These are phyloP conservation scores for Tetracladium setigerum DNA, from an alignment of 495 filamentous ascomycete genomes.

Conservation along the genomic window DNA sequence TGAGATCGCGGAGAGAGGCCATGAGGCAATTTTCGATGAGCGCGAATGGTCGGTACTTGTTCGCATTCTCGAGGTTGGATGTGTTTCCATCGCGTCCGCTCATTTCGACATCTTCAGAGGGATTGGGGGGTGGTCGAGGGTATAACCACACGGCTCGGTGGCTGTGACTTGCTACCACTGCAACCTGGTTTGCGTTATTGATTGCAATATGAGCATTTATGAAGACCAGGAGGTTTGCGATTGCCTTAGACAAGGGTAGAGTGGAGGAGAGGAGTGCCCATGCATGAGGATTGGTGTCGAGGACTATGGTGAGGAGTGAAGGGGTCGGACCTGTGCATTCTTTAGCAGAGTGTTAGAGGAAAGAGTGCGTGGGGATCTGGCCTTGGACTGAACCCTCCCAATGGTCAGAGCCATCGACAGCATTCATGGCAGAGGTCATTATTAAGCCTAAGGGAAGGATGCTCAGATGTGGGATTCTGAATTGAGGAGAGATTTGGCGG, in stretches of 20 bases:
- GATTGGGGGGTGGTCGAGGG: slow-evolving; percentile 37
- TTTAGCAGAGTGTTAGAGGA: slow-evolving; percentile 3
- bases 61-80: slow-evolving; percentile 44
- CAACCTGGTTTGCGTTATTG: slow-evolving; percentile 86
- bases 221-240: slow-evolving; percentile 91
- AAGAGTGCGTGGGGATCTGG: slow-evolving; percentile 10
- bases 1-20: slow-evolving; percentile 57
- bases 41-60: slow-evolving; percentile 91
- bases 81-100: slow-evolving; percentile 21
- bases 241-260: slow-evolving; percentile 75
- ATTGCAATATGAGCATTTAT: slow-evolving; percentile 92
- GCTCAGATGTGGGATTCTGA: slow-evolving; percentile 7
- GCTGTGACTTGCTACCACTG: slow-evolving; percentile 82
- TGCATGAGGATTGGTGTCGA: slow-evolving; percentile 94
- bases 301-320: slow-evolving; percentile 81
- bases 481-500: neutral
- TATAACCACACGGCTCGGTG: slow-evolving; percentile 85
- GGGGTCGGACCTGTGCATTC: slow-evolving; percentile 54
- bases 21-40: slow-evolving; percentile 74
- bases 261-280: slow-evolving; percentile 72
- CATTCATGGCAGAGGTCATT: slow-evolving; percentile 58
- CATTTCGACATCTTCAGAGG: slow-evolving; percentile 37
- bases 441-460: too few relatives aligned
- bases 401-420: slow-evolving; percentile 83
- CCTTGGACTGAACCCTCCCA: slow-evolving; percentile 52